phyloP scores from a whole-genome alignment of 176 grass and related monocot species.

The Typha latifolia region DNA sequence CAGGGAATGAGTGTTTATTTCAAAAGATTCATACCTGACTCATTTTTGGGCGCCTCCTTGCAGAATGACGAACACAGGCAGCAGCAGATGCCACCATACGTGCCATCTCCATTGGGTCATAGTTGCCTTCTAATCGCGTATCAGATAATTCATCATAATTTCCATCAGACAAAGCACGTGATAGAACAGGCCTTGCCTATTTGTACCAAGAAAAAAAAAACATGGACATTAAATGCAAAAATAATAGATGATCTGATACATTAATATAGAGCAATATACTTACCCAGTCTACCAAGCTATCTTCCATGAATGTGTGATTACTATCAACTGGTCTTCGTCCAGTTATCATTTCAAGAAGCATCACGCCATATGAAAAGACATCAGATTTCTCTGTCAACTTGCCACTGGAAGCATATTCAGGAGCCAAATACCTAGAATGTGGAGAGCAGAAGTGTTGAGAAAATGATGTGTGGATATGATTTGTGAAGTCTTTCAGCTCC shows the following conservation, averaged over 20 bases:
- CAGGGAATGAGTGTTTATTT: not conserved
- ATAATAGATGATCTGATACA: not conserved
- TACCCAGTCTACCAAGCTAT: slow-evolving; percentile 54
- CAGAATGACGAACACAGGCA: slow-evolving; percentile 43
- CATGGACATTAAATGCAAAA: not conserved
- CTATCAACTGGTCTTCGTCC: slow-evolving; percentile 34
- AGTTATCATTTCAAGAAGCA: slow-evolving; percentile 48
- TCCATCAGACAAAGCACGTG: slow-evolving; percentile 31
- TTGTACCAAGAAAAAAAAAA: not conserved
- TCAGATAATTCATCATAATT: slow-evolving; percentile 33
- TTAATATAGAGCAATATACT: not conserved
- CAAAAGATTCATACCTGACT: slow-evolving; percentile 21
- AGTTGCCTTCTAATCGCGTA: slow-evolving; percentile 30
- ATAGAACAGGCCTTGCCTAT: slow-evolving; percentile 34
- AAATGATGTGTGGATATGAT: not conserved
- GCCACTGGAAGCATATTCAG: slow-evolving; percentile 49
- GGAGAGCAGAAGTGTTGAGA: not conserved
- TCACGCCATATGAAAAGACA: slow-evolving; percentile 46
- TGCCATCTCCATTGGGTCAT: slow-evolving; percentile 30
- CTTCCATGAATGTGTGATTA: slow-evolving; percentile 25
- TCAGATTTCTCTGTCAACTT: slow-evolving; percentile 51
- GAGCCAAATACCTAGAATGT: slow-evolving; percentile 29
- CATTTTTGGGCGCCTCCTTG: slow-evolving; percentile 45
- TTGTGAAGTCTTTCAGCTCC: not conserved
- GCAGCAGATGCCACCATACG: slow-evolving; percentile 39